These are phyloP conservation scores for Aphanomyces invadans DNA, from an alignment of 352 stramenopile species.

Conservation along the genomic window DNA sequence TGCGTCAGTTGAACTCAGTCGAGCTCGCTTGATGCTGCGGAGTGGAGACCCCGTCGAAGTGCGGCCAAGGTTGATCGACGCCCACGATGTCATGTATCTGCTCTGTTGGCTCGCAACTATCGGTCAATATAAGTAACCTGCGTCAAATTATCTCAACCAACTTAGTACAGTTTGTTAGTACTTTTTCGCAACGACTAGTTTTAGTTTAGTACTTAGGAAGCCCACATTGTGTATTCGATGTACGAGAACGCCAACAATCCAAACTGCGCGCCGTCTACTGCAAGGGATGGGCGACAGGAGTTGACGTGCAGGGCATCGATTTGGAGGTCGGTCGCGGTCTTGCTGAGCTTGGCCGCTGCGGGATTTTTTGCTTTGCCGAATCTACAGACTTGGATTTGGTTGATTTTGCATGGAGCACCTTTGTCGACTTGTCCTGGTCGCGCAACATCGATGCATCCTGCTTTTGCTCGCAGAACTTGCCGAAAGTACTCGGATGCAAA, in stretches of 20 bases:
- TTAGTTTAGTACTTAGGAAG: too few relatives aligned
- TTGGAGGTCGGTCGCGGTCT: neutral
- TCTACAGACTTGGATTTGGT: neutral
- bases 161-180: too few relatives aligned
- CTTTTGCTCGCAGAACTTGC: neutral
- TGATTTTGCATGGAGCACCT: neutral
- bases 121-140: too few relatives aligned
- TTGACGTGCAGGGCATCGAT: neutral
- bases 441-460: neutral
- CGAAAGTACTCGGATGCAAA: neutral
- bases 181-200: too few relatives aligned
- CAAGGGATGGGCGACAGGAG: neutral
- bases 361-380: neutral
- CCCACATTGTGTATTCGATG: too few relatives aligned
- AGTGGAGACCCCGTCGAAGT: neutral
- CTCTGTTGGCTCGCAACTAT: too few relatives aligned
- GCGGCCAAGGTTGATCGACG: constrained; percentile 8
- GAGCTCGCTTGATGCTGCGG: neutral
- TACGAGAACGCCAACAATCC: too few relatives aligned
- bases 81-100: constrained; percentile 16
- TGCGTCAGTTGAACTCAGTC: neutral
- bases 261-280: too few relatives aligned
- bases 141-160: too few relatives aligned
- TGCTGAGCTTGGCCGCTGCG: neutral
- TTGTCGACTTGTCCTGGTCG: neutral